A percentile compares a stretch with the other conserved stretches of the same genome.
phyloP scores from a whole-genome alignment of 1,139 yeast genomes.

The Suhomyces wounanorum region DNA sequence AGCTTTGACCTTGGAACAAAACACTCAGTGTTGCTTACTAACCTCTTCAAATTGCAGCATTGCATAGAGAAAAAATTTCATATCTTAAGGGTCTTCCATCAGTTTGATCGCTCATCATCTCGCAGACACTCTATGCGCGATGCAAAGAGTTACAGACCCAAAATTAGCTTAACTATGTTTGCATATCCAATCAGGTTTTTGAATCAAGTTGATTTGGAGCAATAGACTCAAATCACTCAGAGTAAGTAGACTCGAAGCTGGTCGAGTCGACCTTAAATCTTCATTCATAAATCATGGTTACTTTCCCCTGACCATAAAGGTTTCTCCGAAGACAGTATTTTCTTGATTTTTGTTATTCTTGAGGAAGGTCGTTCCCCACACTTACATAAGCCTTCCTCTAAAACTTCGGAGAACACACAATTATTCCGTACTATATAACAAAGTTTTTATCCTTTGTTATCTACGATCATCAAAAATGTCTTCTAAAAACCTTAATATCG shows the following conservation, averaged over 20 bases:
- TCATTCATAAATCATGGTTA: not conserved
- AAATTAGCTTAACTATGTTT: constrained; percentile 1
- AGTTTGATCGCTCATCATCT: constrained; percentile 9
- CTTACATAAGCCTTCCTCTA: not conserved
- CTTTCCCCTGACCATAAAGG: not conserved
- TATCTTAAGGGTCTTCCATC: constrained; percentile 13
- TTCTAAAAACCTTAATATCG: constrained; percentile 50
- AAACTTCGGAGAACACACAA: not conserved
- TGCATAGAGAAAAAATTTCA: constrained; percentile 14
- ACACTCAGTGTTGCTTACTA: constrained; percentile 6
- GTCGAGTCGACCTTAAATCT: constrained; percentile 7
- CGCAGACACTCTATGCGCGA: constrained; percentile 1
- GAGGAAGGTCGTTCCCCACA: not conserved
- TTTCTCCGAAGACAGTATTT: not conserved
- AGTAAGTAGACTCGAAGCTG: too few species aligned
- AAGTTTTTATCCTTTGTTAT: not conserved
- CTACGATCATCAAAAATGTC: constrained; percentile 11
- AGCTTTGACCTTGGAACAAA: not conserved
- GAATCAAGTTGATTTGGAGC: too few species aligned
- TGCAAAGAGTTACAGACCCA: not conserved
- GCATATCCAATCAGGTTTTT: constrained; percentile 7
- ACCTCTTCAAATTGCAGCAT: constrained; percentile 15
- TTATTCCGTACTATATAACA: not conserved
- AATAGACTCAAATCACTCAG: too few species aligned
- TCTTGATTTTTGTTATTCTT: not conserved